phyloP scores from a whole-genome alignment of 2,329 filamentous ascomycete species.

The Pseudogymnoascus sp. region DNA sequence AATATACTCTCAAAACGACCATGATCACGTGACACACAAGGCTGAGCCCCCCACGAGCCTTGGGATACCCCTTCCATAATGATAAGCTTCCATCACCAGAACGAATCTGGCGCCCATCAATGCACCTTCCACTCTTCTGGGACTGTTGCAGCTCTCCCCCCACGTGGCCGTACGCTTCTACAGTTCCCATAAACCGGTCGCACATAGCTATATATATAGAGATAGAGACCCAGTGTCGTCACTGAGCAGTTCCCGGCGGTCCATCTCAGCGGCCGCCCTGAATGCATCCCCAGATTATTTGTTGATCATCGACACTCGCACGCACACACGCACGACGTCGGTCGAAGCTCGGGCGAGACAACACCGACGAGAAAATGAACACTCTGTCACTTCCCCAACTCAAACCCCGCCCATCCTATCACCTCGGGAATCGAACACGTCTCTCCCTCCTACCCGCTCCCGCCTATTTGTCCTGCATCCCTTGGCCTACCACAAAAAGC shows the following conservation, averaged over 20 bases:
- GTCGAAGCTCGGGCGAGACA: not conserved
- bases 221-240: not conserved
- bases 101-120: not conserved
- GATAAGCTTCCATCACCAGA: not conserved
- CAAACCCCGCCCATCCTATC: not conserved
- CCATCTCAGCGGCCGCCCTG: not conserved
- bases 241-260: not conserved
- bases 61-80: not conserved
- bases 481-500: not conserved
- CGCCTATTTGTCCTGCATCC: not conserved
- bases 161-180: not conserved
- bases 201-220: not conserved
- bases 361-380: not conserved
- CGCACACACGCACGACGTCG: not conserved
- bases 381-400: not conserved
- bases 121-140: not conserved
- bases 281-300: too few relatives aligned
- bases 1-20: not conserved
- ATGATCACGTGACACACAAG: not conserved
- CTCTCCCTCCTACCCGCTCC: not conserved
- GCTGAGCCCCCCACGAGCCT: not conserved
- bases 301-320: not conserved
- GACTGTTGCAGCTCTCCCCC: not conserved
- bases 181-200: not conserved
- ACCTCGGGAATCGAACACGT: not conserved